Evolutionary conservation across 345 rosid species (phyloP).

Genomic region (Eutrema yunnanense): DNA sequence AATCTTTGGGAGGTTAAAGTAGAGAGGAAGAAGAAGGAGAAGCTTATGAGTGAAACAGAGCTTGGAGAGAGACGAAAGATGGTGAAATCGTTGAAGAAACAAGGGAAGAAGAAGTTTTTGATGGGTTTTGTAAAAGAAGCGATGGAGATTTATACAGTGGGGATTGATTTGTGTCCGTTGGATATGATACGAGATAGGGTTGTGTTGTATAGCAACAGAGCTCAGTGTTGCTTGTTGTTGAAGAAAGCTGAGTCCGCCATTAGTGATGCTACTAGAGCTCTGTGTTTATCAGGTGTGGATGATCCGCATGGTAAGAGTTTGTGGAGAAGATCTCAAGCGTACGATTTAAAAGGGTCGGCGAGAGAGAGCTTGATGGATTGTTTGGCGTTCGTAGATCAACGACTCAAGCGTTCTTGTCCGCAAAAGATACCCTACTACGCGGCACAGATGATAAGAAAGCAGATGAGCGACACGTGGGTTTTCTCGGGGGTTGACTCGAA

Average conservation of each 20-base stretch:
- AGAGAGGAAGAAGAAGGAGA: slow-evolving; percentile 59
- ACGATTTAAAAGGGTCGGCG: slow-evolving; percentile 53
- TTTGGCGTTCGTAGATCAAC: slow-evolving; percentile 46
- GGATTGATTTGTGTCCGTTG: slow-evolving; percentile 52
- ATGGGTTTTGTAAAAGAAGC: slow-evolving; percentile 46
- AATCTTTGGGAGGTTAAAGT: slow-evolving; percentile 68
- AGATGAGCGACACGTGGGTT: slow-evolving; percentile 58
- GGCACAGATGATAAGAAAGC: slow-evolving; percentile 53
- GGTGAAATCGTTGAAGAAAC: slow-evolving; percentile 43
- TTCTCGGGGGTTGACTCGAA: slow-evolving; percentile 28
- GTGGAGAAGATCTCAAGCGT: slow-evolving; percentile 95
- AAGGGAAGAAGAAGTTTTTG: slow-evolving; percentile 58
- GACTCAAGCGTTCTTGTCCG: slow-evolving; percentile 24
- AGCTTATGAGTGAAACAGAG: slow-evolving; percentile 52
- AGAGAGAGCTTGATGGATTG: slow-evolving; percentile 84
- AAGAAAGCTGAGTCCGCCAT: slow-evolving; percentile 50
- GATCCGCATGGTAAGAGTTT: slow-evolving; percentile 63
- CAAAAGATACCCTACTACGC: slow-evolving; percentile 54
- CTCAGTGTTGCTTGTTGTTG: slow-evolving; percentile 64
- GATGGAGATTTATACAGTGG: slow-evolving; percentile 39
- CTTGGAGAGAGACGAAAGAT: slow-evolving; percentile 37
- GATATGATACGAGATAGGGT: slow-evolving; percentile 51
- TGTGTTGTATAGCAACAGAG: slow-evolving; percentile 69
- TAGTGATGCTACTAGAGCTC: slow-evolving; percentile 76
- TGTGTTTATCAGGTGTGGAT: slow-evolving; percentile 40